A percentile compares a stretch with the other conserved stretches of the same genome.
Evolutionary conservation across 2,329 filamentous ascomycete species (phyloP).

Genomic region (Neoscytalidium dimidiatum): DNA sequence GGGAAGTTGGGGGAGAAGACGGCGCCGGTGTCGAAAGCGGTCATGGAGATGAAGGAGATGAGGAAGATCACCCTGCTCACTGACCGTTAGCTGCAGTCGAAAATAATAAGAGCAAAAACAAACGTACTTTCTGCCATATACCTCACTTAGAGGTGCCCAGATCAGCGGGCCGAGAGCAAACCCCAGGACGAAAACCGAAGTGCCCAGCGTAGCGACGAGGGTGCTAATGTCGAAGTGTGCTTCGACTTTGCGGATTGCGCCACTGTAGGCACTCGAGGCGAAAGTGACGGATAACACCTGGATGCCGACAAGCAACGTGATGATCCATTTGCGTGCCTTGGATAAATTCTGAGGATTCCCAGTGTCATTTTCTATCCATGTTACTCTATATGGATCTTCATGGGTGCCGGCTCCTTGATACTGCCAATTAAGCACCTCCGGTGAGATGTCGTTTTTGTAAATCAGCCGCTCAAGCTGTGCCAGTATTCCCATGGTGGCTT

Average conservation of each 20-base stretch:
- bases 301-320: constrained; percentile 13
- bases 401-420: constrained; percentile 47
- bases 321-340: constrained; percentile 42
- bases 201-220: constrained; percentile 43
- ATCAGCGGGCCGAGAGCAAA: constrained; percentile 44
- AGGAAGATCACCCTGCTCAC: constrained; percentile 62
- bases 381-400: constrained; percentile 47
- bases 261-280: not conserved
- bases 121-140: not conserved
- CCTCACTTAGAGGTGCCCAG: constrained; percentile 25
- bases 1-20: not conserved
- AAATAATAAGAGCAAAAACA: constrained; percentile 15
- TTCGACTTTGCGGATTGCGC: not conserved
- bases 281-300: not conserved
- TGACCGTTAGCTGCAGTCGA: constrained; percentile 56
- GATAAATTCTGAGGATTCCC: constrained; percentile 46
- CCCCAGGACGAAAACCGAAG: constrained; percentile 46
- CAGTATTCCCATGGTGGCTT: not conserved
- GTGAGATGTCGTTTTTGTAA: not conserved
- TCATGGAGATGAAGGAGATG: constrained; percentile 58
- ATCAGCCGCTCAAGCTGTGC: not conserved
- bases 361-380: constrained; percentile 49
- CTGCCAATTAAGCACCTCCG: constrained; percentile 39
- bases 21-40: constrained; percentile 62
- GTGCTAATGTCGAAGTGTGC: constrained; percentile 38